phyloP scores from a whole-genome alignment of 176 grass and related monocot species.

The Lolium multiflorum region DNA sequence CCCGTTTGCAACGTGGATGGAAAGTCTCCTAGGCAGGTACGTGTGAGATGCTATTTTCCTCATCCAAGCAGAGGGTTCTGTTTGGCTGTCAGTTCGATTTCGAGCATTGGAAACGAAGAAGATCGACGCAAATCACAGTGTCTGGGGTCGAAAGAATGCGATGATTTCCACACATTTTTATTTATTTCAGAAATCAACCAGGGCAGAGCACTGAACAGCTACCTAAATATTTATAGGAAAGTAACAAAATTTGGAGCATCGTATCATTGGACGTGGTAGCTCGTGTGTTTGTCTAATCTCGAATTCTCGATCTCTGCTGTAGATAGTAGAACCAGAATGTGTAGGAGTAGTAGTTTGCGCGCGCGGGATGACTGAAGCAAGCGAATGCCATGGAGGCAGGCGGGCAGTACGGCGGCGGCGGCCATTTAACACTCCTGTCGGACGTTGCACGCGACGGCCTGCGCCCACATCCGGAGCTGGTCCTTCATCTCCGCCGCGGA shows the following conservation, averaged over 20 bases:
- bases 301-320: neutral
- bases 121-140: neutral
- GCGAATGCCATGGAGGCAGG: neutral
- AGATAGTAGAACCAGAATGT: neutral
- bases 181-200: constrained; percentile 31
- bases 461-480: constrained; percentile 88
- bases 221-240: constrained; percentile 13
- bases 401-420: neutral
- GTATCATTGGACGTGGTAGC: neutral
- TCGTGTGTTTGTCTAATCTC: neutral
- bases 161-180: neutral
- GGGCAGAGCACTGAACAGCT: neutral
- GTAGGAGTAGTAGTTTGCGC: neutral
- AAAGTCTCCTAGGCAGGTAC: neutral
- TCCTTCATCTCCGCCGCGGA: constrained; percentile 76
- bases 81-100: too few relatives aligned
- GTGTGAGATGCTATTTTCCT: neutral
- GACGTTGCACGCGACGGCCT: constrained; percentile 84
- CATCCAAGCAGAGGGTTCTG: neutral
- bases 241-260: constrained; percentile 24
- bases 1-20: neutral
- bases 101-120: neutral
- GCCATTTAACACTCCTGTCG: constrained; percentile 54
- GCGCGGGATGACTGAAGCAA: neutral
- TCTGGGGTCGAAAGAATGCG: neutral